phyloP scores from a whole-genome alignment of 2,329 filamentous ascomycete genomes.

The Pestalotiopsis sp. region DNA sequence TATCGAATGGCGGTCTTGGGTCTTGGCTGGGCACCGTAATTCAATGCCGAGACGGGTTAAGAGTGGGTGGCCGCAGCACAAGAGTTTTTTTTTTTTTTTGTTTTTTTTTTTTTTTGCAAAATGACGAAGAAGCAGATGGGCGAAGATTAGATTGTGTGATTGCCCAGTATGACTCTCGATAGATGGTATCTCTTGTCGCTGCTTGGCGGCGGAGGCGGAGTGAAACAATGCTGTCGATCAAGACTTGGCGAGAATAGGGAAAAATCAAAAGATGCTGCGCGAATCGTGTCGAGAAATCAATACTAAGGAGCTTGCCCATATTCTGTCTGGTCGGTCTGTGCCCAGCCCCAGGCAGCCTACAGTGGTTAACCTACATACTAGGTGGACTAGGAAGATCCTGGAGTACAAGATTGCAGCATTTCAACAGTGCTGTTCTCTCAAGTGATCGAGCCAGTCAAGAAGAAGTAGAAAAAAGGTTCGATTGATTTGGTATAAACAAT shows the following conservation, averaged over 20 bases:
- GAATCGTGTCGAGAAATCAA: neutral
- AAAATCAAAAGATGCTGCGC: neutral
- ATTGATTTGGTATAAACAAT: no score
- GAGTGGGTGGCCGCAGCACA: slow-evolving; percentile 10
- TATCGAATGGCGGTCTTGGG: neutral
- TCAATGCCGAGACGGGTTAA: slow-evolving; percentile 1
- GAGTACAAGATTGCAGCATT: neutral
- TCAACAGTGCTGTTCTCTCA: neutral
- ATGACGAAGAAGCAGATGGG: slow-evolving; percentile 6
- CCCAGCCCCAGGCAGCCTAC: neutral
- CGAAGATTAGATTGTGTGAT: neutral
- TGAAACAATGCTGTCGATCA: slow-evolving; percentile 15
- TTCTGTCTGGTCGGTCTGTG: neutral
- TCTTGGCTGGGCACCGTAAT: neutral
- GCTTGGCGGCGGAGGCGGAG: slow-evolving; percentile 19
- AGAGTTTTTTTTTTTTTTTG: slow-evolving; percentile 10
- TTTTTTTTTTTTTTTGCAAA: slow-evolving; percentile 8
- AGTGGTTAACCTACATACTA: no score
- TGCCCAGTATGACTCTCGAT: slow-evolving; percentile 6
- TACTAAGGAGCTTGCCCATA: no score
- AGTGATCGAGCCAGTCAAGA: no score
- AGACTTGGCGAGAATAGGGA: slow-evolving; percentile 13
- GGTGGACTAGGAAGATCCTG: neutral
- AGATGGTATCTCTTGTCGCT: slow-evolving; percentile 14
- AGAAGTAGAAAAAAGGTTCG: no score